Evolutionary conservation across 1,284 basidiomycete species (phyloP), one percentile per base, ranked within the genome.

Genomic region (Irpex lacteus): DNA sequence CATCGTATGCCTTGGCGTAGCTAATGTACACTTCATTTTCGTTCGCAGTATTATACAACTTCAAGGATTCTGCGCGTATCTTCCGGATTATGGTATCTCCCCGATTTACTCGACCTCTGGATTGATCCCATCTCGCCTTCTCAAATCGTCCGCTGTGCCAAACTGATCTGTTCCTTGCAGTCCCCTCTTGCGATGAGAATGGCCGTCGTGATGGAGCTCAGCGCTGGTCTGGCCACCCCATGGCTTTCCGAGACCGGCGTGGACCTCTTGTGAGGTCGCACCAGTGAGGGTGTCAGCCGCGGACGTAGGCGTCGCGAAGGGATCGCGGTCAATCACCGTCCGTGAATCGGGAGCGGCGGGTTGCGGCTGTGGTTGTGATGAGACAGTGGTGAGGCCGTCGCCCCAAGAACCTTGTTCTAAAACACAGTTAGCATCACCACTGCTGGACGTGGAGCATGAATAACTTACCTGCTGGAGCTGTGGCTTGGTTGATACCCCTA

Each of bases 241-340:
- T 15, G 77, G 77, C 62, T 72, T 70, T 3, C 77, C 77, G 38
- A 72, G 60, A 11, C 73, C 72, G 26, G 47, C 49, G 66, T 77
- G 65, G n/a, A 79, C 74, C 65, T 76, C 74, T 59, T 70, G 59
- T 13, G 76, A 77, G 37, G 76, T 78, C 47, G 75, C 73, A 56
- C 73, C 73, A 11, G 62, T 68, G 44, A 74, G 64, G 2, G 73
- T 73, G 66, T 73, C 73, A 5, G 55, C 68, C 3, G 65, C 73
- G 5, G 67, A 19, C 2, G 70, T 53, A 7, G 65, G 72, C 37
- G 66, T 58, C 13, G 68, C 72, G 54, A 60, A 73, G 26, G 73
- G 72, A 57, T 72, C 70, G 26, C 38, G 60, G 65, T 74, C 73
- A 56, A 74, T 62, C 36, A 74, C 71, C 53, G 72, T 73, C 44